Percentiles rank a stretch among this genome's conserved stretches.
phyloP scores from a whole-genome alignment of 2,329 filamentous ascomycete species.

The Hansfordia pulvinata region DNA sequence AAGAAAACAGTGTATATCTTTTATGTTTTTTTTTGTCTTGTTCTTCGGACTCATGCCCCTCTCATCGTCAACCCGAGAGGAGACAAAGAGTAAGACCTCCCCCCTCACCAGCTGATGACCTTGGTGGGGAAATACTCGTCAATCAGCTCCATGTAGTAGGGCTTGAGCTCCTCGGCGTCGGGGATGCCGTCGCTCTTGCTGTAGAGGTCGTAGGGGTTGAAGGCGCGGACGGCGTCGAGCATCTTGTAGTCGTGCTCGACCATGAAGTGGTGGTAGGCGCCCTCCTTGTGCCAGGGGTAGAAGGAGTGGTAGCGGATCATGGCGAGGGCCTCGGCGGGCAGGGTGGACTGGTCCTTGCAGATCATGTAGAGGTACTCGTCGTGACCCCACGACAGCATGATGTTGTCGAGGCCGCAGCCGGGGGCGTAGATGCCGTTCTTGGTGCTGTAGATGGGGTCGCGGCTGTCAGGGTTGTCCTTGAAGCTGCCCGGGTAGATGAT shows the following conservation, averaged over 20 bases:
- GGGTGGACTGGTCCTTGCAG: slow-evolving; percentile 64
- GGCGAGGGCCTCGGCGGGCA: slow-evolving; percentile 71
- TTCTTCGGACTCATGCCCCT: no score
- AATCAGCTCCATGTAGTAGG: slow-evolving; percentile 62
- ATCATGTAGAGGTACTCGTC: slow-evolving; percentile 83
- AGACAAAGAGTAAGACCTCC: no score
- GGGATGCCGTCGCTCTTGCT: slow-evolving; percentile 80
- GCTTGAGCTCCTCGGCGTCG: slow-evolving; percentile 64
- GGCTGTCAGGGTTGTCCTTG: slow-evolving; percentile 58
- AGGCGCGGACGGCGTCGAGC: slow-evolving; percentile 68
- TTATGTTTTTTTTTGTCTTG: no score
- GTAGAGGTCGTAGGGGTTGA: slow-evolving; percentile 87
- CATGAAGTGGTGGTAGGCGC: slow-evolving; percentile 75
- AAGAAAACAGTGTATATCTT: no score
- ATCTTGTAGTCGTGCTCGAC: slow-evolving; percentile 67
- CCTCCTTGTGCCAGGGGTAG: slow-evolving; percentile 80
- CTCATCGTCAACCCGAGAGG: no score
- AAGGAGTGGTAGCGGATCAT: slow-evolving; percentile 93
- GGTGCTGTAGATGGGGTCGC: slow-evolving; percentile 59
- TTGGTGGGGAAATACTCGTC: slow-evolving; percentile 60
- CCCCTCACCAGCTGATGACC: slow-evolving; percentile 51
- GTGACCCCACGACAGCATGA: slow-evolving; percentile 86
- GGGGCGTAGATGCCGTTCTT: slow-evolving; percentile 68
- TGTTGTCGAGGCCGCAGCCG: slow-evolving; percentile 71
- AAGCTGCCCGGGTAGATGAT: slow-evolving; percentile 80